Evolutionary conservation across 768 basidiomycete genomes (phyloP), one percentile per base, ranked within the genome.

Genomic region (Dendrothele bispora): DNA sequence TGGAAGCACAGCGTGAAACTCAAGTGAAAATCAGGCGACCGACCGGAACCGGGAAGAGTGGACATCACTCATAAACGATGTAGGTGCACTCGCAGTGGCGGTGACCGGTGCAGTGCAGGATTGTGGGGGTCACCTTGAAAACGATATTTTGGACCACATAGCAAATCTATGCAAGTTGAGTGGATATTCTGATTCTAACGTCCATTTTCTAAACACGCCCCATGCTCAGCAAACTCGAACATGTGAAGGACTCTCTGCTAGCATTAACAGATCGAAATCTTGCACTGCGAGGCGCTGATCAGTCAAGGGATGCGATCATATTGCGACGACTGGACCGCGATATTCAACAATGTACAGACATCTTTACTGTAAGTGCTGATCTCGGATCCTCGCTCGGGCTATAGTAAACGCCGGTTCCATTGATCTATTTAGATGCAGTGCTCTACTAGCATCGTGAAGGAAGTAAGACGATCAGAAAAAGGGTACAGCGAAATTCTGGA

Each of bases 111-210:
- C 53, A 25, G 55, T 56, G 26, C 48, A 56, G 34, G 52, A 56
- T 24, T 30, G 39, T 26, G 45, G 47, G 43, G 39, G 48, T 11
- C 47, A 54, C 12, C 46, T 54, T 4, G 46, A 47, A 39, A 38
- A 41, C 7, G 55, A 56, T 14, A 18, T 56, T 24, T 49, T 56
- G 7, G 45, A 45, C 42, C 49, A 53, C 28, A 56, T 56, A n/a
- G 41, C 49, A 21, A 47, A 43, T 44, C 47, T 56, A 50, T 56
- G 55, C 50, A 39, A 48, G 55, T 56, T 10, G 37, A 50, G 54
- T 48, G 29, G 28, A 7, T 24, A 7, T 14, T 5, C 12, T 24
- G 18, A 8, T 24, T 32, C 10, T 32, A n/a, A 32, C 30, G n/a
- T 32, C n/a, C n/a, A 10, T n/a, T 10, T 32, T n/a, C 30, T n/a